Evolutionary conservation across 78 protist genomes (phyloP).

Genomic region (Polysphondylium violaceum): DNA sequence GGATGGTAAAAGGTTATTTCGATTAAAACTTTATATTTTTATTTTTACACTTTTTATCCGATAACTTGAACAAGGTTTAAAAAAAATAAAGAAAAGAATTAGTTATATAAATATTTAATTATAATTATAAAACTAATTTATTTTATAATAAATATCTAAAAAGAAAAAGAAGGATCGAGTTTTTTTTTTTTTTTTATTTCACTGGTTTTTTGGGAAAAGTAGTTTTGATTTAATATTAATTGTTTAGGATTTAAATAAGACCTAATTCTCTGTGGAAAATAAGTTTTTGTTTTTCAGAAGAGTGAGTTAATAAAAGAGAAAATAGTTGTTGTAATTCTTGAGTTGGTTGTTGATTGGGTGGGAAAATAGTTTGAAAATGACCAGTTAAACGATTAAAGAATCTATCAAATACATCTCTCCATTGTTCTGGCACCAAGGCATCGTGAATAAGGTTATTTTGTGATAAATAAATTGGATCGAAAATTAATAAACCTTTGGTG

Average conservation of each 20-base stretch:
- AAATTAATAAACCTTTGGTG: conserved; percentile 13
- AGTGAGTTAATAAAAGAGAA: conserved; percentile 19
- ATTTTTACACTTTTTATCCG: too few relatives aligned
- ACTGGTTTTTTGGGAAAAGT: too few relatives aligned
- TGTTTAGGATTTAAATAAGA: background rate
- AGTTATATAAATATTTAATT: too few relatives aligned
- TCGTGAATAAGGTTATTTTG: conserved; percentile 7
- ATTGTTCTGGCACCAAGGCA: conserved; percentile 41
- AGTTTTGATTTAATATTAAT: too few relatives aligned
- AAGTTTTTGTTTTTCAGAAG: conserved; percentile 54
- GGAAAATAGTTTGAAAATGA: conserved; percentile 29
- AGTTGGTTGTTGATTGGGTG: conserved; percentile 33
- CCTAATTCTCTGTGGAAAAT: conserved; percentile 21
- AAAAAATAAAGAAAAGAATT: too few relatives aligned
- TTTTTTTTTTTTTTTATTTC: too few relatives aligned
- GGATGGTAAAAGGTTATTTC: conserved; percentile 76
- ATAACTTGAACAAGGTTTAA: too few relatives aligned
- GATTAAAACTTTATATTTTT: too few relatives aligned
- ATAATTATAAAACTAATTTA: too few relatives aligned
- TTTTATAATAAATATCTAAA: too few relatives aligned
- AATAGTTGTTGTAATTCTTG: conserved; percentile 4
- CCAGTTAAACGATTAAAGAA: conserved; percentile 58
- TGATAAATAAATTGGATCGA: conserved; percentile 27
- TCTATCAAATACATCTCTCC: conserved; percentile 57
- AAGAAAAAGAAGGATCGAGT: too few relatives aligned